A percentile compares a stretch with the other conserved stretches of the same genome.
Conservation (phyloP, 768 basidiomycete genomes). For the Mycena galopus region DNA sequence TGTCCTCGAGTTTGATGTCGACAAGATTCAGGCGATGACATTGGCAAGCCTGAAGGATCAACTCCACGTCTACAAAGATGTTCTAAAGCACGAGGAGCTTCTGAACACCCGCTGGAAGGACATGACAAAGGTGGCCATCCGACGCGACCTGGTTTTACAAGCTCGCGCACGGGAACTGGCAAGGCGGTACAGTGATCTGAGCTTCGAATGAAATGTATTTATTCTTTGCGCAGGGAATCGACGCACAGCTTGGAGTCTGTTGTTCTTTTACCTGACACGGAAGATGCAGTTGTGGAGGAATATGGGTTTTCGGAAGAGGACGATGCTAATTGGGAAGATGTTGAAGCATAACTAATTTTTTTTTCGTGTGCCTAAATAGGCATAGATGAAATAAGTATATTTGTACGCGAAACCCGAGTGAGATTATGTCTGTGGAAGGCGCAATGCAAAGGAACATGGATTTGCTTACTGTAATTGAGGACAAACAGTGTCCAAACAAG, state of each 20-base stretch:
- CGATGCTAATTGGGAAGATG: slow-evolving; percentile 1
- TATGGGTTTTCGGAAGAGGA: neutral
- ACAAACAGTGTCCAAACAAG: slow-evolving; percentile 6
- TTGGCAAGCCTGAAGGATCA: neutral
- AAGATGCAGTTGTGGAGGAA: neutral
- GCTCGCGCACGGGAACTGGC: neutral
- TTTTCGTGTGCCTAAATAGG: neutral
- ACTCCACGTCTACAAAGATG: slow-evolving; percentile 1
- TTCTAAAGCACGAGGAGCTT: slow-evolving; percentile 7
- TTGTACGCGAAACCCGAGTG: neutral
- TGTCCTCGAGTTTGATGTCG: neutral
- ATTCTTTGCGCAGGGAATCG: too few relatives aligned
- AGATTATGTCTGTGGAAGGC: neutral
- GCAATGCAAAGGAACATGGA: neutral
- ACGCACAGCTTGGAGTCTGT: too few relatives aligned
- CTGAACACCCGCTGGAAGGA: neutral
- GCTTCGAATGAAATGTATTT: neutral
- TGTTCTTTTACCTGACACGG: too few relatives aligned
- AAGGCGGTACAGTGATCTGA: neutral
- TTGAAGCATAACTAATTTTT: neutral
- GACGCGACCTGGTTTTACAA: neutral
- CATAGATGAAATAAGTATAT: neutral
- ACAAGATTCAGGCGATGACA: neutral
- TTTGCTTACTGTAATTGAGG: neutral
- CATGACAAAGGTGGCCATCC: neutral